Evolutionary conservation across 176 grass and related monocot genomes (phyloP), one percentile per base, ranked within the genome.

Genomic region (Eleusine indica): DNA sequence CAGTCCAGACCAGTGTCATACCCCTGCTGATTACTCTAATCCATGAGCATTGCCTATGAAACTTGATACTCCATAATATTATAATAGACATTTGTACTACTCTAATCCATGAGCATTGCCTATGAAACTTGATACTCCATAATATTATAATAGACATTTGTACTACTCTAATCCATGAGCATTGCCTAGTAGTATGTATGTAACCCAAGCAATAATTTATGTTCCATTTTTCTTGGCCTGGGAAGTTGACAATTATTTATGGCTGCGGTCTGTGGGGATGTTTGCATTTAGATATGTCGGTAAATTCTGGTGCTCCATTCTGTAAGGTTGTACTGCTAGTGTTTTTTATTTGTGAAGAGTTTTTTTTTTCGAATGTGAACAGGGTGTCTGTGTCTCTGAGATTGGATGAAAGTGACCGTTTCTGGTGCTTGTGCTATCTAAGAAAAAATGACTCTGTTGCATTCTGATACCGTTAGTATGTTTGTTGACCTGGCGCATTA

Each of bases 381-480:
- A 30, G 32, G 32, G 42, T 17, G 41, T 46, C 37, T 17, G 16
- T n/a, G 39, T 39, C 22, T 84, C 14, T 30, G 76, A 52, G 77
- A 70, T 80, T 85, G 19, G 66, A 9, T 78, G 83, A 86, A 86
- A 86, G 73, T 41, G 73, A 86, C 65, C 10, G 54, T 72, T 68
- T 58, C 40, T 38, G 69, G 43, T 29, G 28, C 19, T 69, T 61
- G 69, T 49, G 66, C 41, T 53, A 1, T 71, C 7, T 7, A 85
- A 44, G 73, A 57, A 84, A 14, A 66, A 22, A 77, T 22, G 16
- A 60, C 37, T 70, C 38, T 47, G 64, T 62, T 78, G 25, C 61
- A 7, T 61, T 61, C 21, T 9, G 2, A 21, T 39, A 22, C 9
- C 63, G 32, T 68, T 29, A 38, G 30, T 67, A 38, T 64, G 1